Evolutionary conservation across 345 rosid genomes (phyloP).

Genomic region (Citrus cavaleriei): DNA sequence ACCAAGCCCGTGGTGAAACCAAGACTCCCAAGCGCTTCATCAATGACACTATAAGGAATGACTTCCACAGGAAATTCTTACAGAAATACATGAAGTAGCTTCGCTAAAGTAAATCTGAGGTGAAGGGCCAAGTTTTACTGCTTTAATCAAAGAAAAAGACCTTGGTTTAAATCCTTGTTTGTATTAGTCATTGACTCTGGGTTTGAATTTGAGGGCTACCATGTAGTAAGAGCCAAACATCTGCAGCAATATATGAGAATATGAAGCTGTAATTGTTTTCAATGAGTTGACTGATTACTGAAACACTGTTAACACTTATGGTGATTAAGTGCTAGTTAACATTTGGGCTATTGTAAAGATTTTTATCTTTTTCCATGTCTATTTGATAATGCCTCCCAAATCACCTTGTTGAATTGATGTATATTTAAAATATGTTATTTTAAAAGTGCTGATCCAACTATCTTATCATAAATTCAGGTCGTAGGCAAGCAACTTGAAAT

Average conservation of each 20-base stretch:
- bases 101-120: background rate
- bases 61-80: slow-evolving; percentile 90
- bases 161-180: background rate
- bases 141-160: background rate
- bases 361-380: background rate
- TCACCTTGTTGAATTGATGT: background rate
- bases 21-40: slow-evolving; percentile 95
- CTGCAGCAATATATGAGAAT: background rate
- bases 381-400: background rate
- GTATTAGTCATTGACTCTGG: background rate
- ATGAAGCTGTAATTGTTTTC: background rate
- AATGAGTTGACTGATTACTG: background rate
- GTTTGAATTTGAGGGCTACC: background rate
- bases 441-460: background rate
- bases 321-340: background rate
- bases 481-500: background rate
- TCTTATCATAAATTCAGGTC: background rate
- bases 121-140: background rate
- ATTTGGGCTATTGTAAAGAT: background rate
- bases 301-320: background rate
- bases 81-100: slow-evolving; percentile 89
- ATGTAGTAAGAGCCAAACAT: background rate
- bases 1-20: slow-evolving; percentile 95
- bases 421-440: background rate
- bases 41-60: slow-evolving; percentile 92